Base-by-base conservation (phyloP, 75 land plant genomes). In the Pinus taeda region DNA sequence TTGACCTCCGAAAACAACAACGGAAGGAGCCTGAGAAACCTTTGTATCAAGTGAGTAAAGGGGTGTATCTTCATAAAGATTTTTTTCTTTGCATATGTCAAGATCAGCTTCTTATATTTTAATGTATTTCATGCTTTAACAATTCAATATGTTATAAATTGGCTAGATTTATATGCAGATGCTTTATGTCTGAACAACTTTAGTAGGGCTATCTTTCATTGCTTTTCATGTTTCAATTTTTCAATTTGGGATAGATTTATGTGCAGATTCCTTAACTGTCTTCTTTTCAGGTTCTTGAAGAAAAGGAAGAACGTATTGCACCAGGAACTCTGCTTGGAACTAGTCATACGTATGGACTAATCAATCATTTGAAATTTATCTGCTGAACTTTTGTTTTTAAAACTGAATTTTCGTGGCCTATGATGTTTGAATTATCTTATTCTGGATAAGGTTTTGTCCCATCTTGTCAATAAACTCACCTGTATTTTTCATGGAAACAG, bases 1-100 rank as follows among this genome's bases (percentile, higher is more conserved):
- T 97, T 88, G 98, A 97, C 78, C 94, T 97, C 30, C 88, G 99
- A 9, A 97, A 97, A 84, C 88, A 92, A 73, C 95, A 97, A 76
- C 80, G 98, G 76, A 97, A 95, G 81, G 99, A 97, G 74, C 92
- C 98, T 22, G 99, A 97, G 79, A 95, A 83, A 76, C 92, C 91
- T 37, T 85, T 97, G 29, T 97, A 97, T 73, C 99, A 97, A 64
- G 98, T 96, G 72, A 74, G 87, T 83, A 8, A 21, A 15, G 26
- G n/a, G 29, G 26, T 15, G 7, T 20, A 42, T 42, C 22, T 6
- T 42, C 39, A 49, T 49, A 9, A 3, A 64, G 18, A 64, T 8
- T 33, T 64, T 7, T 63, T 30, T 64, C 67, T 64, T 64, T 30
- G 33, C 29, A 64, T 64, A 33, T 26, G 20, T 30, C 37, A 49